phyloP scores from a whole-genome alignment of 257 asterid species.

The Capsicum pubescens region DNA sequence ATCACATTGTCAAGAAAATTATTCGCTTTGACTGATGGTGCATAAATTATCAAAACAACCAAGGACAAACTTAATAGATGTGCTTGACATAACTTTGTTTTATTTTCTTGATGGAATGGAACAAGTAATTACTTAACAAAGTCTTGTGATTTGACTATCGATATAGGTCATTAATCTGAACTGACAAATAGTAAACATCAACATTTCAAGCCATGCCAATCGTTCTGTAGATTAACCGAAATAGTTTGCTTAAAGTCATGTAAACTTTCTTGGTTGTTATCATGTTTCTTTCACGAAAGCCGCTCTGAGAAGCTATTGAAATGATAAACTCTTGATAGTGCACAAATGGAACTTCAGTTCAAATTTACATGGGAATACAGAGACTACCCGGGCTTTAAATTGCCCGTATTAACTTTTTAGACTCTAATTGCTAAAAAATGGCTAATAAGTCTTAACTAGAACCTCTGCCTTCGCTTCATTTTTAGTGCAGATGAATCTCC shows the following conservation, averaged over 20 bases:
- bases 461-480: not conserved
- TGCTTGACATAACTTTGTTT: not conserved
- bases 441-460: not conserved
- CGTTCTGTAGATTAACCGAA: not conserved
- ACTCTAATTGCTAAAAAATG: not conserved
- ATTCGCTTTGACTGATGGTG: not conserved
- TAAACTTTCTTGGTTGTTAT: conserved; percentile 10
- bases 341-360: not conserved
- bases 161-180: not conserved
- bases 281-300: not conserved
- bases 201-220: not conserved
- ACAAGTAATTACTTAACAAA: not conserved
- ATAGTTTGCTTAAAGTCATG: not conserved
- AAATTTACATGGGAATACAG: not conserved
- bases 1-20: not conserved
- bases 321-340: not conserved
- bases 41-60: not conserved
- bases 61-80: not conserved
- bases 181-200: conserved; percentile 12
- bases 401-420: not conserved
- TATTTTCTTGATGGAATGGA: not conserved
- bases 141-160: not conserved
- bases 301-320: not conserved
- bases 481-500: not conserved
- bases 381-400: not conserved